Evolutionary conservation across 106 monocot species (phyloP), one percentile per base, ranked within the genome.

Genomic region (Dendrobium huoshanense): DNA sequence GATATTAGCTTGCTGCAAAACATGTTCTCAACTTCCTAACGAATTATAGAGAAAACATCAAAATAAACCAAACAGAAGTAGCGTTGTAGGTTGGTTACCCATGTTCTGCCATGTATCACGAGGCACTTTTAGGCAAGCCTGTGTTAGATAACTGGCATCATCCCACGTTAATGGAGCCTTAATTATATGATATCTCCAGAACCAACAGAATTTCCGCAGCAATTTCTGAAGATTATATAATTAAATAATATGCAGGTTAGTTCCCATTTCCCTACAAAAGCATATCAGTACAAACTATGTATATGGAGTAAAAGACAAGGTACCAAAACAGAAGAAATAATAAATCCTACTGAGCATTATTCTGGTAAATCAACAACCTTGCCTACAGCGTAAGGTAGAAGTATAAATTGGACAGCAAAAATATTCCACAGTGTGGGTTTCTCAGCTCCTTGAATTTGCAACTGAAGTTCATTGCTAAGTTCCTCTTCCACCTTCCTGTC

Each of bases 141-240:
- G 89, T 73, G 99, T 99, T 78, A 99, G 85, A 77, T 99, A 99
- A 80, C 92, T 88, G 54, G 99, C 95, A 90, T 95, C 99, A 75
- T 95, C 84, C 93, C 89, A 99, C 9, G 99, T 85, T 45, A 93
- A 95, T 47, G 93, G 88, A 81, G 85, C 83, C 82, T 86, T 99
- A 79, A 84, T 99, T 80, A 99, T 82, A 54, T 79, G 84, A 77
- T 99, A 99, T 85, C 91, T 93, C 99, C 93, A 95, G 61, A 91
- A 79, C 99, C 99, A 99, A 79, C 89, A 85, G 44, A 80, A 70
- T 72, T 55, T 85, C 99, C 99, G 95, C 41, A 90, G 55, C 48
- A 89, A 77, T 65, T 95, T 33, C 99, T 99, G 77, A 37, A 81
- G 44, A 73, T 70, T 3, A 61, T 61, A 22, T 61, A 22, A 51